A percentile compares a stretch with the other conserved stretches of the same genome.
Conservation (phyloP, 257 asterid species). For the Capsicum chinense region DNA sequence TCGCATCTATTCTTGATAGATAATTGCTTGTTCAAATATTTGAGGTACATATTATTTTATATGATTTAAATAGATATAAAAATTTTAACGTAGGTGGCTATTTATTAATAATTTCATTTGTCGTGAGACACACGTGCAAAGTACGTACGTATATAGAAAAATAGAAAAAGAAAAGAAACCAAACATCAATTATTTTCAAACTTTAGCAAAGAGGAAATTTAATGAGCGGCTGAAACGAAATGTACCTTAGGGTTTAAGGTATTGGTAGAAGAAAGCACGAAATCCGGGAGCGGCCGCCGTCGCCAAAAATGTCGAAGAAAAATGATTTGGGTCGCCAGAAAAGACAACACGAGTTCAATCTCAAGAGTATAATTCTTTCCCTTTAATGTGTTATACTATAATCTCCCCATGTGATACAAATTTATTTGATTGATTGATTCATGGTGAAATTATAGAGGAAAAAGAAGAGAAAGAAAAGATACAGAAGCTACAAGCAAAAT, state of each 20-base stretch:
- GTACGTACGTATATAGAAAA: too few species aligned
- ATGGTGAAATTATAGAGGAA: constrained; percentile 52
- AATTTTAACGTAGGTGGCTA: too few species aligned
- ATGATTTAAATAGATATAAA: too few species aligned
- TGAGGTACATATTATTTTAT: too few species aligned
- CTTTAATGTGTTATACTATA: background rate
- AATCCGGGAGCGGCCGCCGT: background rate
- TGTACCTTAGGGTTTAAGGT: constrained; percentile 27
- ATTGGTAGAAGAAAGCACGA: constrained; percentile 23
- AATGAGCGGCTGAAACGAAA: background rate
- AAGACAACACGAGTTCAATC: constrained; percentile 76
- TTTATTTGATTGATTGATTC: constrained; percentile 3
- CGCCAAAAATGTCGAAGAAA: constrained; percentile 82
- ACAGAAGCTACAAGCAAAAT: constrained; percentile 79
- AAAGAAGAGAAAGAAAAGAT: constrained; percentile 67
- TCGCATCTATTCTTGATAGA: too few species aligned
- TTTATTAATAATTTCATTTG: too few species aligned
- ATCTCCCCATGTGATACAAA: background rate
- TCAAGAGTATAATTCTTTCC: constrained; percentile 49
- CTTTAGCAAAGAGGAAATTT: too few species aligned
- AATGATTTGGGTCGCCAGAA: constrained; percentile 79
- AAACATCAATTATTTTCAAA: too few species aligned
- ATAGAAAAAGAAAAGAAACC: too few species aligned
- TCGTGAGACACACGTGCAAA: too few species aligned
- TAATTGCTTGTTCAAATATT: too few species aligned